Evolutionary conservation across 1,139 yeast species (phyloP), one percentile per base, ranked within the genome.

Genomic region (Scheffersomyces insectosa): DNA sequence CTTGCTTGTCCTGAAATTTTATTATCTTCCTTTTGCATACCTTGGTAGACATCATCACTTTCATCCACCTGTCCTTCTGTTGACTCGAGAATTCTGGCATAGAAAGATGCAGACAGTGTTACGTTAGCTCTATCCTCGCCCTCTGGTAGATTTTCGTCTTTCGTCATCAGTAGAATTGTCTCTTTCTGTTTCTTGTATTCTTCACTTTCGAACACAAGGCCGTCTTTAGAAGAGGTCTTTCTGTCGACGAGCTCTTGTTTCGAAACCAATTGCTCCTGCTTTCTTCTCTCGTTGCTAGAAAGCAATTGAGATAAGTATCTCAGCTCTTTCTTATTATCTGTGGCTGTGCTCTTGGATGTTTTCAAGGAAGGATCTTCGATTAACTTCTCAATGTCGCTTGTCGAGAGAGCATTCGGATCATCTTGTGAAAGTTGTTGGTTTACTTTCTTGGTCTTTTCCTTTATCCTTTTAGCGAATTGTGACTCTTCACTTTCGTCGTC

Each of bases 191-290:
- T 20, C 25, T 38, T 43, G 39, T 46, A 48, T 9, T 33, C 40
- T 10, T 41, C 44, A n/a, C 46, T 41, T 29, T 48, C 51, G 29
- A 46, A 48, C 34, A 45, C 45, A 8, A 42, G 6, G 12, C 40
- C 42, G 8, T 38, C 39, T 9, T 36, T 38, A 4, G 28, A 16
- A 16, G n/a, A 36, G 20, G 28, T 27, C 13, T 35, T 29, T n/a
- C 31, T 14, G 11, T 41, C 42, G 9, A 36, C 8, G 2, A 42
- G 36, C n/a, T 38, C 28, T 33, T 40, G 40, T n/a, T 40, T 16
- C 15, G 30, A 15, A 4, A 36, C 31, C 12, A 25, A 37, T 12
- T 40, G 46, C n/a, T 45, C 50, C 10, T 25, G 28, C 7, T 48
- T 43, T 5, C 51, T 39, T 14, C 37, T 35, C 28, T 42, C 33